Base-by-base conservation (phyloP, 371 early-diverging fungal species). In the Modicella reniformis region DNA sequence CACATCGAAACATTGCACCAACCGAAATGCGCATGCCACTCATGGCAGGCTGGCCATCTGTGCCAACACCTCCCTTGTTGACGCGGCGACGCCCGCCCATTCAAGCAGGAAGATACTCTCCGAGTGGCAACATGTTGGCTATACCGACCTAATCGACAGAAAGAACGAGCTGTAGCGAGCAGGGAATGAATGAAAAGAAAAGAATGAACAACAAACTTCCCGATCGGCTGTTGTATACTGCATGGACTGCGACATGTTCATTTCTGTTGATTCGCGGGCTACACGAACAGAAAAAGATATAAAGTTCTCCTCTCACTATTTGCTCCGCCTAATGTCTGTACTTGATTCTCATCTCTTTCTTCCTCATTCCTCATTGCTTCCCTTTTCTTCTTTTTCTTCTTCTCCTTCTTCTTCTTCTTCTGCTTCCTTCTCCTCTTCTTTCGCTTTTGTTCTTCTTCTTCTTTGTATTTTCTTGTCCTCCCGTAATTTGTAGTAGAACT, bases 281-380 rank as follows among this genome's bases (percentile, higher is more conserved):
- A 57, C 55, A 51, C 62, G 48, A 66, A 58, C 44, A 41, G 30
- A 66, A 58, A 66, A 41, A 66, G 59, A 59, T 30, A 52, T 59
- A 66, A 52, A 8, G 52, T 61, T 66, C 51, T 15, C 33, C 4
- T 25, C n/a, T 23, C 28, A 9, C 33, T 26, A 21, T 9, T 49
- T 60, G 21, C 50, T 60, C 50, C 15, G 49, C 26, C 60, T 2
- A 19, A 21, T 61, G 19, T 50, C 30, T 23, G 13, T 26, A 10
- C 49, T 60, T n/a, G n/a, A 13, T 55, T 54, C 28, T 23, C 40
- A 29, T 59, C 26, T 30, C 57, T 40, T 17, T 23, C 26, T 55
- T 51, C 28, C 37, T 26, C 21, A 19, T 21, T n/a, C 26, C 49
- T 47, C n/a, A n/a, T n/a, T n/a, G n/a, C n/a, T n/a, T n/a, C 30